Conservation (phyloP, 345 rosid species). For the Melastoma malabathricum region DNA sequence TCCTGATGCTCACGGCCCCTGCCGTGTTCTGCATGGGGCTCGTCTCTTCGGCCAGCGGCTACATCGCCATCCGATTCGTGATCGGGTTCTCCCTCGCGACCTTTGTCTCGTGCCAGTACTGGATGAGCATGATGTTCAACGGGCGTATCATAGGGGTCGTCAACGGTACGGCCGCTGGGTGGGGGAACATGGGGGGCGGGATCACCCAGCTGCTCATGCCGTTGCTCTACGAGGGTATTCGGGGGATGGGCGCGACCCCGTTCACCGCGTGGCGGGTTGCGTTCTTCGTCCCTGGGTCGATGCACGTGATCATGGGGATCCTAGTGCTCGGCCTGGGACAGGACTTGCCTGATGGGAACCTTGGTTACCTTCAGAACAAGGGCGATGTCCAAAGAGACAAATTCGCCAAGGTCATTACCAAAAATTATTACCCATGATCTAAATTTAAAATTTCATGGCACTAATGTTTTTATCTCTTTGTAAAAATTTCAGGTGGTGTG, state of each 20-base stretch:
- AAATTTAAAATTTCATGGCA: too few relatives aligned
- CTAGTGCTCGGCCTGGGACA: constrained; percentile 9
- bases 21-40: constrained; percentile 10
- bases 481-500: too few relatives aligned
- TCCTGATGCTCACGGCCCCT: constrained; percentile 11
- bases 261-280: constrained; percentile 18
- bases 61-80: constrained; percentile 10
- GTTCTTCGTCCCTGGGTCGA: constrained; percentile 12
- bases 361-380: constrained; percentile 4
- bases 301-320: constrained; percentile 8
- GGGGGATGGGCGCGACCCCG: constrained; percentile 7
- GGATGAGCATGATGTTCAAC: constrained; percentile 16
- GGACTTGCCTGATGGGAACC: constrained; percentile 15
- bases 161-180: constrained; percentile 13
- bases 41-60: constrained; percentile 5
- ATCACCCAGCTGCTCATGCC: constrained; percentile 16
- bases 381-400: constrained; percentile 7
- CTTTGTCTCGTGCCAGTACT: constrained; percentile 14
- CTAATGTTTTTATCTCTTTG: too few relatives aligned
- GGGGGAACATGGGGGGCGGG: constrained; percentile 18
- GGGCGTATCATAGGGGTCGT: constrained; percentile 7
- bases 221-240: constrained; percentile 9
- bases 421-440: too few relatives aligned
- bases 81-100: constrained; percentile 11
- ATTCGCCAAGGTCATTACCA: constrained; percentile 12